Evolutionary conservation across 2,329 filamentous ascomycete genomes (phyloP), one percentile per base, ranked within the genome.

Genomic region (Tolypocladium ophioglossoides): DNA sequence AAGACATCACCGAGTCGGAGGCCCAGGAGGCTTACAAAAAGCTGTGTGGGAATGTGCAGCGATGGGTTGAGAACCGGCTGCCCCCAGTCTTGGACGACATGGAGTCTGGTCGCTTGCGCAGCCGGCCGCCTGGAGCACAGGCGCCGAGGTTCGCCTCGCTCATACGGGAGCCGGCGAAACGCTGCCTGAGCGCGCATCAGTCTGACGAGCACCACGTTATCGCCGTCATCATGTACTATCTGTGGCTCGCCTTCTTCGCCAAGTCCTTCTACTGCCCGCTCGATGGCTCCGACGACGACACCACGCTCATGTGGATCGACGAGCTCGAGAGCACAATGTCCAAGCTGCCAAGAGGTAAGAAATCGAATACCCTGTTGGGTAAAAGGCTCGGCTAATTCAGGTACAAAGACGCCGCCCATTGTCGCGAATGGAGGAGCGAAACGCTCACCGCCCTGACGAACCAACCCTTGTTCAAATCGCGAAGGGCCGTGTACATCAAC

Each of bases 241-340:
- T 71, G 11, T 67, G 68, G 60, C 56, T 68, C 32, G 66, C 61
- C 2, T 55, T 71, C 32, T 71, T 71, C 52, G 60, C 66, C 24
- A 70, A 66, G 52, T 64, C 68, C 0, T 71, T 71, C 54, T 71
- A 71, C 58, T 67, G 66, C 51, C 68, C 69, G 10, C 56, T 71
- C 41, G 67, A 69, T 52, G 66, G 69, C 41, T 58, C 58, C 1
- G 61, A 64, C 20, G 59, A 62, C 14, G 63, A 69, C 35, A 59
- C 64, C 20, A 69, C 66, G 5, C 34, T 65, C 12, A 54, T 56
- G 24, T 71, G 69, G 67, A 64, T 71, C 50, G 63, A 69, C 14
- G 64, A 66, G 30, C 54, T 70, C 4, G 67, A 69, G 56, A 60
- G 41, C 1, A 61, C 63, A 41, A 69, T 71, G 66, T 64, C 63